Evolutionary conservation across 2,329 filamentous ascomycete genomes (phyloP).

Genomic region (Ploettnerulaceae sp.): DNA sequence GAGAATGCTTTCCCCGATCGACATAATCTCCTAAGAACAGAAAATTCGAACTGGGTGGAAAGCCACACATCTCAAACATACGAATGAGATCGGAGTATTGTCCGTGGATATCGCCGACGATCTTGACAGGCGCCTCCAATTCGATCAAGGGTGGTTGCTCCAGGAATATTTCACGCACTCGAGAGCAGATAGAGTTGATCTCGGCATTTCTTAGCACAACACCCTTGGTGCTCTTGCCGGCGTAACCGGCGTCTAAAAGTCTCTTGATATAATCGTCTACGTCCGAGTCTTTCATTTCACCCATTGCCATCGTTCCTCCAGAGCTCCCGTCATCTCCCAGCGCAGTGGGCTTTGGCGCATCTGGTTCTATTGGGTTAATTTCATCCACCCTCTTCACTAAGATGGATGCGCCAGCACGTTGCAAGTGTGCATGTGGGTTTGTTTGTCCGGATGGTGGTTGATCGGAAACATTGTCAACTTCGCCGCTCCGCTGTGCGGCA

Average conservation of each 20-base stretch:
- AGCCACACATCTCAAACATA: slow-evolving; percentile 98
- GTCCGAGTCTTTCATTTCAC: slow-evolving; percentile 86
- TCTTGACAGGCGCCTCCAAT: slow-evolving; percentile 91
- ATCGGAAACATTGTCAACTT: slow-evolving; percentile 93
- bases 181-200: slow-evolving; percentile 87
- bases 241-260: slow-evolving; percentile 88
- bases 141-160: slow-evolving; percentile 90
- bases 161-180: slow-evolving; percentile 82
- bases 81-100: slow-evolving; percentile 95
- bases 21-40: slow-evolving; percentile 96
- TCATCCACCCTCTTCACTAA: slow-evolving; percentile 68
- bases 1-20: slow-evolving; percentile 89
- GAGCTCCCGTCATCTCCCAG: slow-evolving; percentile 42
- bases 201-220: slow-evolving; percentile 97
- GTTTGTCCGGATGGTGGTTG: slow-evolving; percentile 68
- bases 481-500: slow-evolving; percentile 77
- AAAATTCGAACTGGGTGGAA: slow-evolving; percentile 87
- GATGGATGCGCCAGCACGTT: slow-evolving; percentile 82
- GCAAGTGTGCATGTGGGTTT: slow-evolving; percentile 51
- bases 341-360: slow-evolving; percentile 35
- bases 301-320: slow-evolving; percentile 65
- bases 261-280: slow-evolving; percentile 96
- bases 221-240: slow-evolving; percentile 94
- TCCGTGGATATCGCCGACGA: slow-evolving; percentile 93
- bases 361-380: slow-evolving; percentile 58